These are phyloP conservation scores for Nakazawaea holstii DNA, from an alignment of 805 yeast species.

Conservation along the genomic window DNA sequence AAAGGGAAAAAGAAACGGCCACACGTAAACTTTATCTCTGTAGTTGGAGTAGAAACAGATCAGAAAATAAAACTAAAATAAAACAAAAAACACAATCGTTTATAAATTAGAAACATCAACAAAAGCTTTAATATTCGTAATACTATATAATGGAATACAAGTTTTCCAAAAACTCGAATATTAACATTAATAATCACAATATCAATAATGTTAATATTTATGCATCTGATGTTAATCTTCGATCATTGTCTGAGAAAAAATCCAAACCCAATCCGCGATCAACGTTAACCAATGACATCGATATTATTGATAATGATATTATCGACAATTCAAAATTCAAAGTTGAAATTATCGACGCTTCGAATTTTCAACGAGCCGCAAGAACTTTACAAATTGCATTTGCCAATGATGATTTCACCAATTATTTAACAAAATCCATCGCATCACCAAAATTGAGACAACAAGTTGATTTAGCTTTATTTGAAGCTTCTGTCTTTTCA, in stretches of 20 bases:
- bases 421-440: slow-evolving; percentile 40
- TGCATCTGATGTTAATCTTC: slow-evolving; percentile 9
- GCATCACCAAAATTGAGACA: slow-evolving; percentile 28
- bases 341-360: slow-evolving; percentile 21
- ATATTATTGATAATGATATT: slow-evolving; percentile 24
- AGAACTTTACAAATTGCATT: slow-evolving; percentile 47
- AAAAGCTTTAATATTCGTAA: too few relatives aligned
- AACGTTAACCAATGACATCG: not conserved
- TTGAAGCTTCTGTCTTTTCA: slow-evolving; percentile 48
- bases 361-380: slow-evolving; percentile 52
- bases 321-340: slow-evolving; percentile 22
- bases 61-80: too few relatives aligned
- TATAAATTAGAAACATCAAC: not conserved
- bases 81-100: not conserved
- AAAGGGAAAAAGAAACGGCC: too few relatives aligned
- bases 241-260: slow-evolving; percentile 12
- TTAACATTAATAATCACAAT: slow-evolving; percentile 10
- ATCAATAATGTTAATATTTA: slow-evolving; percentile 3
- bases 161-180: slow-evolving; percentile 10
- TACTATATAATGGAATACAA: slow-evolving; percentile 6
- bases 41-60: too few relatives aligned
- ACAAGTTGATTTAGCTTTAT: slow-evolving; percentile 42
- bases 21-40: too few relatives aligned
- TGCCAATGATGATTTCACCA: slow-evolving; percentile 48
- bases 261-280: slow-evolving; percentile 10